phyloP scores from a whole-genome alignment of 306 rosid species.

The Argentina anserina region DNA sequence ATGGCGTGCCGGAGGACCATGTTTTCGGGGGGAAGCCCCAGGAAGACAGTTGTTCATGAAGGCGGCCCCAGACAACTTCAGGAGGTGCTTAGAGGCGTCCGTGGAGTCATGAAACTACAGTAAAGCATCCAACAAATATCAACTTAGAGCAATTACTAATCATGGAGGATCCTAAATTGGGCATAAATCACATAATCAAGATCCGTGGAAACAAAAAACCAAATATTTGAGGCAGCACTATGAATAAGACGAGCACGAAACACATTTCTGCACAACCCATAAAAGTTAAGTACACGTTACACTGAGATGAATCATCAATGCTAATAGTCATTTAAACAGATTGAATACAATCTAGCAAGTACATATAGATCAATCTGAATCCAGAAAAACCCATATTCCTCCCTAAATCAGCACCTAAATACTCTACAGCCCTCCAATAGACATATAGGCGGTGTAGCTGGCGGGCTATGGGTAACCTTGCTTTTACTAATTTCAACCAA shows the following conservation, averaged over 20 bases:
- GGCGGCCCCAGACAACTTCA: slow-evolving; percentile 16
- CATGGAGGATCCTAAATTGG: no score
- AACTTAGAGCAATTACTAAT: no score
- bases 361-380: slow-evolving; percentile 38
- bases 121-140: no score
- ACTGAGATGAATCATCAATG: slow-evolving; percentile 47
- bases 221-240: slow-evolving; percentile 32
- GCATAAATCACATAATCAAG: no score
- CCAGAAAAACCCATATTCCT: slow-evolving; percentile 39
- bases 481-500: slow-evolving; percentile 40
- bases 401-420: slow-evolving; percentile 72
- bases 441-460: slow-evolving; percentile 39
- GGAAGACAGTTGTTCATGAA: slow-evolving; percentile 24
- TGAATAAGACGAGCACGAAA: slow-evolving; percentile 19
- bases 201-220: no score
- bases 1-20: slow-evolving; percentile 24
- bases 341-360: slow-evolving; percentile 30
- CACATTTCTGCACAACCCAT: slow-evolving; percentile 74
- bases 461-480: slow-evolving; percentile 37
- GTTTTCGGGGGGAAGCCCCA: slow-evolving; percentile 12
- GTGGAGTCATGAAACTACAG: not conserved
- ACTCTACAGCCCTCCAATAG: slow-evolving; percentile 66
- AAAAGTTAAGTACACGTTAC: slow-evolving; percentile 57
- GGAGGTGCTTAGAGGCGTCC: slow-evolving; percentile 3
- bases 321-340: slow-evolving; percentile 43